Evolutionary conservation across 2,329 filamentous ascomycete genomes (phyloP).

Genomic region (Gnomoniopsis smithogilvyi): DNA sequence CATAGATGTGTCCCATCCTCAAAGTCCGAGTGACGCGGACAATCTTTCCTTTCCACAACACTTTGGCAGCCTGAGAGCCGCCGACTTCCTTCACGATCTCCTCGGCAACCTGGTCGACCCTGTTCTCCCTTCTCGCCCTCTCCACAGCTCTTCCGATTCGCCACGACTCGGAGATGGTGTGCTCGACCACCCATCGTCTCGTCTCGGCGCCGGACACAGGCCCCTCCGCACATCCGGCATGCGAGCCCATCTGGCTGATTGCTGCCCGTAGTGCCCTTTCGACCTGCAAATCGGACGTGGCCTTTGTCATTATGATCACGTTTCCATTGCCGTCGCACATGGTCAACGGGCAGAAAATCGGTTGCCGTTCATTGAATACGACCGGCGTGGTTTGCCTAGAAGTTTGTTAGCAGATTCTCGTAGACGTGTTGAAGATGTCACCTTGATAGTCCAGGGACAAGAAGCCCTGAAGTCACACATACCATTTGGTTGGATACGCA

Average conservation of each 20-base stretch:
- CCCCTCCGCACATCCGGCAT: slow-evolving; percentile 45
- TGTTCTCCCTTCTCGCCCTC: slow-evolving; percentile 44
- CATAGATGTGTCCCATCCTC: slow-evolving; percentile 56
- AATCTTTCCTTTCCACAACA: slow-evolving; percentile 64
- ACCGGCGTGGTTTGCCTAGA: slow-evolving; percentile 48
- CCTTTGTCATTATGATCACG: slow-evolving; percentile 46
- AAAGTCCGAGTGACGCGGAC: slow-evolving; percentile 55
- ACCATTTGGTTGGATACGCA: slow-evolving; percentile 50
- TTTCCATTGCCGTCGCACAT: slow-evolving; percentile 53
- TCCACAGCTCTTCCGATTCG: slow-evolving; percentile 59
- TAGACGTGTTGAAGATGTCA: too few relatives aligned
- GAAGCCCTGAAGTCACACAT: too few relatives aligned
- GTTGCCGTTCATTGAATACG: slow-evolving; percentile 44
- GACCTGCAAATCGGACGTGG: slow-evolving; percentile 41
- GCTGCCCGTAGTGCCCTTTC: slow-evolving; percentile 50
- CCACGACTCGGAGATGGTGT: slow-evolving; percentile 53
- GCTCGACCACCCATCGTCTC: slow-evolving; percentile 47
- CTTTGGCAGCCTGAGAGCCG: slow-evolving; percentile 47
- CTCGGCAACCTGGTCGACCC: slow-evolving; percentile 52
- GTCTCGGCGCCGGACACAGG: slow-evolving; percentile 48
- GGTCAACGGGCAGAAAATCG: slow-evolving; percentile 42
- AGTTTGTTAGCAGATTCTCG: too few relatives aligned
- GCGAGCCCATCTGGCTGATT: slow-evolving; percentile 53
- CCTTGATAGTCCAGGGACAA: too few relatives aligned
- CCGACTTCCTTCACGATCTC: slow-evolving; percentile 57